These are phyloP conservation scores for Schwanniomyces polymorphus DNA, from an alignment of 805 yeast species.

Conservation along the genomic window DNA sequence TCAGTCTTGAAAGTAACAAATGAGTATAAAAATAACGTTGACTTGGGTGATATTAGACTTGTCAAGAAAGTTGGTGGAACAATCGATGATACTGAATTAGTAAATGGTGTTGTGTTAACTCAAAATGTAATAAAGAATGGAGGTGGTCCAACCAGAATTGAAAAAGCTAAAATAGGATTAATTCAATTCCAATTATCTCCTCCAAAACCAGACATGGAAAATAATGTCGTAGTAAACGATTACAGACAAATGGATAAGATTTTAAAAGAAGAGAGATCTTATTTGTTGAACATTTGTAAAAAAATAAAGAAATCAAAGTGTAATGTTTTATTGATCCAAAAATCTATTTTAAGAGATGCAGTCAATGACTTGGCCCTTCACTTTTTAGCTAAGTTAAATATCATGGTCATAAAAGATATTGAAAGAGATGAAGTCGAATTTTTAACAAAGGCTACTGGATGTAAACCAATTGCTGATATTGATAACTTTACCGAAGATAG, in stretches of 20 bases:
- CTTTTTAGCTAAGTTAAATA: constrained; percentile 88
- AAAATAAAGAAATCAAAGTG: constrained; percentile 96
- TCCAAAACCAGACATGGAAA: constrained; percentile 97
- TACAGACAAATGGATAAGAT: constrained; percentile 99
- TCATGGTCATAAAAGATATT: constrained; percentile 91
- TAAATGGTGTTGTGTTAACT: constrained; percentile 91
- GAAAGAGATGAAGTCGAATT: constrained; percentile 97
- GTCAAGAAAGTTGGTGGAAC: constrained; percentile 97
- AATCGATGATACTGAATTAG: constrained; percentile 91
- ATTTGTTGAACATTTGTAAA: constrained; percentile 90
- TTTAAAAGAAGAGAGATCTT: constrained; percentile 95
- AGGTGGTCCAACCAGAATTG: constrained; percentile 93
- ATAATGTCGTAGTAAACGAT: constrained; percentile 94
- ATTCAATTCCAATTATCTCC: constrained; percentile 95
- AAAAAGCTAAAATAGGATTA: constrained; percentile 87
- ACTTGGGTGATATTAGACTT: constrained; percentile 82
- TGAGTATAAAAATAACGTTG: constrained; percentile 65
- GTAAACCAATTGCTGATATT: constrained; percentile 94
- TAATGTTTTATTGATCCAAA: constrained; percentile 86
- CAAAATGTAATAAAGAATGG: constrained; percentile 88
- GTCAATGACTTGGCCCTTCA: constrained; percentile 93
- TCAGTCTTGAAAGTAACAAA: constrained; percentile 79
- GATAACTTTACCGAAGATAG: constrained; percentile 92
- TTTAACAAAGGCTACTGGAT: constrained; percentile 78
- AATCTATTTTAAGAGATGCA: constrained; percentile 92